These are phyloP conservation scores for Penicillium carneum DNA, from an alignment of 2,329 filamentous ascomycete genomes.

Conservation along the genomic window DNA sequence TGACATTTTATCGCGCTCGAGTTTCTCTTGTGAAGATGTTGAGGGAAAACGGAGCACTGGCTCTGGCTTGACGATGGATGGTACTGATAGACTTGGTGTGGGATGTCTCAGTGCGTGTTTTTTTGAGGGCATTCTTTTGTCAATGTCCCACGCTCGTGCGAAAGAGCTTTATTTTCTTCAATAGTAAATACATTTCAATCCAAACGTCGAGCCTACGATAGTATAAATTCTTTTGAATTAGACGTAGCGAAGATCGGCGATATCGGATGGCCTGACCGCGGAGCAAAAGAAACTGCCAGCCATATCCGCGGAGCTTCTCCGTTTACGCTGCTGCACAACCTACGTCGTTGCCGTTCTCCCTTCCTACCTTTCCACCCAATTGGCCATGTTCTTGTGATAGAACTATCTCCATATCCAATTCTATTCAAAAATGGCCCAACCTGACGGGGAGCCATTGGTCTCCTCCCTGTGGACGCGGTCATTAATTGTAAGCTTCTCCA, in stretches of 20 bases:
- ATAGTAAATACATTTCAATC: neutral
- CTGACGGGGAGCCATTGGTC: conserved; percentile 46
- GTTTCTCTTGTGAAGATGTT: neutral
- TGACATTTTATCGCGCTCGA: neutral
- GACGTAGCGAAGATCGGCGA: conserved; percentile 29
- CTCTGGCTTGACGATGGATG: neutral
- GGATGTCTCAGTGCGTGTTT: neutral
- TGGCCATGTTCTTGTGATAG: conserved; percentile 26
- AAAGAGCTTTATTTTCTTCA: neutral
- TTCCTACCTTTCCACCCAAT: neutral
- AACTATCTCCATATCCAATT: conserved; percentile 1
- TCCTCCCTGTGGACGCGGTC: conserved; percentile 55
- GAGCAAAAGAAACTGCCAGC: conserved; percentile 33
- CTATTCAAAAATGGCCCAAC: conserved; percentile 37
- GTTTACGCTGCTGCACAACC: neutral
- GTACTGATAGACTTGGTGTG: neutral
- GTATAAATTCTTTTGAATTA: conserved; percentile 1
- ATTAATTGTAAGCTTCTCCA: conserved; percentile 42
- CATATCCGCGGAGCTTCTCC: conserved; percentile 29
- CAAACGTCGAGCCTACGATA: neutral
- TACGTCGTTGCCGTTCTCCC: conserved; percentile 1
- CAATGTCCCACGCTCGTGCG: neutral
- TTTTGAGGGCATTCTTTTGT: neutral
- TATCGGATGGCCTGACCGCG: conserved; percentile 37
- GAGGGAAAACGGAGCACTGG: neutral